Conservation (phyloP, 2,329 filamentous ascomycete genomes). For the Phoma sp. region DNA sequence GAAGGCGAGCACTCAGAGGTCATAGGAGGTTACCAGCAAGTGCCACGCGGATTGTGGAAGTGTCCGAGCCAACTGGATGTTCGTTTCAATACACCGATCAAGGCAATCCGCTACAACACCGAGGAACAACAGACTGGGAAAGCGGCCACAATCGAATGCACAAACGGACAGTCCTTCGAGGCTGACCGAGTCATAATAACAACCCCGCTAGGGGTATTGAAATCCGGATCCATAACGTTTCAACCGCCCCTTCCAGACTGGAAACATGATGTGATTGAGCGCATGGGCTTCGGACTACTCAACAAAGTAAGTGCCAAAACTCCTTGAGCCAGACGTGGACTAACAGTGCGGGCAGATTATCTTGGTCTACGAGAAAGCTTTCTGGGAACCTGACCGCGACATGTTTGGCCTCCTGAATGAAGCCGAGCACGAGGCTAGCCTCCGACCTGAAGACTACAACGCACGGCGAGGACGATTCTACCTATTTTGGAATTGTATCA, state of each 20-base stretch:
- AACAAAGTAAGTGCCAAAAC: constrained; percentile 71
- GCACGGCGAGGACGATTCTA: constrained; percentile 89
- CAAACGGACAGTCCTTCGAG: constrained; percentile 76
- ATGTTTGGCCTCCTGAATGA: constrained; percentile 93
- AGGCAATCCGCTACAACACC: constrained; percentile 69
- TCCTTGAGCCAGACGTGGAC: background rate
- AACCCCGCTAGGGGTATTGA: constrained; percentile 88
- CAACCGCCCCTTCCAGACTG: constrained; percentile 87
- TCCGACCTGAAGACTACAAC: constrained; percentile 80
- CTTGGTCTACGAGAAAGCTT: constrained; percentile 84
- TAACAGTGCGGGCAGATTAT: constrained; percentile 63
- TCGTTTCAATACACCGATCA: constrained; percentile 75
- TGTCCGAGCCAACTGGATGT: constrained; percentile 80
- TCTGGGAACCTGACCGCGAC: constrained; percentile 89
- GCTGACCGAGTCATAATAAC: constrained; percentile 94
- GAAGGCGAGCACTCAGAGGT: constrained; percentile 94
- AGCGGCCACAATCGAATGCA: constrained; percentile 63
- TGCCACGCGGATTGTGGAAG: constrained; percentile 84
- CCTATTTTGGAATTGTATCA: constrained; percentile 95
- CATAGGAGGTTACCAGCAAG: constrained; percentile 89
- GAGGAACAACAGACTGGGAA: constrained; percentile 28
- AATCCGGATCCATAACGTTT: constrained; percentile 82
- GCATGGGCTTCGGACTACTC: constrained; percentile 89
- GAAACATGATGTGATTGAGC: constrained; percentile 80
- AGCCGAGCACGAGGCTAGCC: constrained; percentile 71